Evolutionary conservation across 495 filamentous ascomycete genomes (phyloP).

Genomic region (Daldinia childiae): DNA sequence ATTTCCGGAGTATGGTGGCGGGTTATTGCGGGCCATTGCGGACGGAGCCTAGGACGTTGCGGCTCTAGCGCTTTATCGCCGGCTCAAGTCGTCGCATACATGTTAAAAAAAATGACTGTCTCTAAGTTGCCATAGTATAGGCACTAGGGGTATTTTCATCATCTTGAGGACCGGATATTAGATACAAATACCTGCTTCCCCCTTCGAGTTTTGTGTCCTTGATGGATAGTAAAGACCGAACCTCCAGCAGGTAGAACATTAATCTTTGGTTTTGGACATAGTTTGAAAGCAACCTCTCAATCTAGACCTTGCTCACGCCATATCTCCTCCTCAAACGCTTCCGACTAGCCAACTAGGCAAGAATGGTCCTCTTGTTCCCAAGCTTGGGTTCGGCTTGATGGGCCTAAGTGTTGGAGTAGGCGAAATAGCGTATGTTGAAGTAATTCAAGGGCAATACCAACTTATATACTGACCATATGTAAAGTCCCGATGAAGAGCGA

Average conservation of each 20-base stretch:
- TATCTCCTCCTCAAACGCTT: constrained; percentile 23
- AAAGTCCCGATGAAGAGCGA: constrained; percentile 55
- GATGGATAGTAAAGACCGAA: too few relatives aligned
- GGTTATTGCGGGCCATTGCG: background rate
- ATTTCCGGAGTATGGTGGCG: background rate
- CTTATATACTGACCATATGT: background rate
- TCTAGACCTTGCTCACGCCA: background rate
- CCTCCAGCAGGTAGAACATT: background rate
- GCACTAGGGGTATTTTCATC: background rate
- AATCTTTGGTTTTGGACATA: background rate
- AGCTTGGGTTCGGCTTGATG: constrained; percentile 66
- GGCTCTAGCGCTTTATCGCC: background rate
- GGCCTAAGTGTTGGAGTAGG: constrained; percentile 62
- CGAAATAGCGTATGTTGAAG: constrained; percentile 34
- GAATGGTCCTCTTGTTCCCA: constrained; percentile 63
- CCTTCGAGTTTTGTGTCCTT: background rate
- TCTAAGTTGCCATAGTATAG: background rate
- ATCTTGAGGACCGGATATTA: background rate
- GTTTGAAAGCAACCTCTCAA: background rate
- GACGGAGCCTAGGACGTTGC: background rate
- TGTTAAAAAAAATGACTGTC: background rate
- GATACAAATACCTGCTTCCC: constrained; percentile 14
- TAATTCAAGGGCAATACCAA: background rate
- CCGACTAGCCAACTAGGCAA: constrained; percentile 58
- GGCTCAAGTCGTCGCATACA: background rate